These are phyloP conservation scores for Clitopilus passeckerianus DNA, from an alignment of 768 basidiomycete species.

Conservation along the genomic window DNA sequence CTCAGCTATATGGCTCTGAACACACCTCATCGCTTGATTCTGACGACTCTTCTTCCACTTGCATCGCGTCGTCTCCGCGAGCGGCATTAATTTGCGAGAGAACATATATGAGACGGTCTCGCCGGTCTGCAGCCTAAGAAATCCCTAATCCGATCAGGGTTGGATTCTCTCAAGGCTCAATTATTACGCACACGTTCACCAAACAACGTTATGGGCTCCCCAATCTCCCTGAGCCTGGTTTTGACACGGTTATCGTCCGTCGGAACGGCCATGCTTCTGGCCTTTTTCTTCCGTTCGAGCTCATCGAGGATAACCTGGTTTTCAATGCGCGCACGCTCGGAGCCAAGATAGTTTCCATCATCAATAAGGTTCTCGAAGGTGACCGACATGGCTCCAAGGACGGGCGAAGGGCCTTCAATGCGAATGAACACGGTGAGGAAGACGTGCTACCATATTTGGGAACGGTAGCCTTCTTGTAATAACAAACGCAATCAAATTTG, in stretches of 20 bases:
- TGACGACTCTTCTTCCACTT: constrained; percentile 64
- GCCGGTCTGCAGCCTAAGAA: constrained; percentile 83
- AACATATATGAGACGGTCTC: constrained; percentile 93
- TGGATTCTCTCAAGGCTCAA: neutral
- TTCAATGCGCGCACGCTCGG: constrained; percentile 71
- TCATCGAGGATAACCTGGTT: constrained; percentile 90
- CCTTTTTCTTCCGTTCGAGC: constrained; percentile 96
- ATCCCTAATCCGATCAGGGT: constrained; percentile 6
- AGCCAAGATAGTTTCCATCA: constrained; percentile 71
- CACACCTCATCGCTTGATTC: constrained; percentile 75
- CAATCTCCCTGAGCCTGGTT: constrained; percentile 84
- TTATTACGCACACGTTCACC: constrained; percentile 84
- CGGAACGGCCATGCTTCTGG: constrained; percentile 89
- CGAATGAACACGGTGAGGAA: neutral
- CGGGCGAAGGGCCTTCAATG: neutral
- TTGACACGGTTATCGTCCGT: constrained; percentile 95
- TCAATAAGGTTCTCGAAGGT: constrained; percentile 73
- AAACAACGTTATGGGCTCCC: constrained; percentile 95
- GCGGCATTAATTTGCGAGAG: constrained; percentile 91
- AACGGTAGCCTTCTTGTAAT: neutral
- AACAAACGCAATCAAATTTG: neutral
- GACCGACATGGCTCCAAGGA: constrained; percentile 51
- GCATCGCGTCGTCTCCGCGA: constrained; percentile 75
- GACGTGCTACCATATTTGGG: neutral
- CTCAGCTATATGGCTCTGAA: constrained; percentile 5